phyloP scores from a whole-genome alignment of 352 stramenopile species.

The Phytophthora multivora region DNA sequence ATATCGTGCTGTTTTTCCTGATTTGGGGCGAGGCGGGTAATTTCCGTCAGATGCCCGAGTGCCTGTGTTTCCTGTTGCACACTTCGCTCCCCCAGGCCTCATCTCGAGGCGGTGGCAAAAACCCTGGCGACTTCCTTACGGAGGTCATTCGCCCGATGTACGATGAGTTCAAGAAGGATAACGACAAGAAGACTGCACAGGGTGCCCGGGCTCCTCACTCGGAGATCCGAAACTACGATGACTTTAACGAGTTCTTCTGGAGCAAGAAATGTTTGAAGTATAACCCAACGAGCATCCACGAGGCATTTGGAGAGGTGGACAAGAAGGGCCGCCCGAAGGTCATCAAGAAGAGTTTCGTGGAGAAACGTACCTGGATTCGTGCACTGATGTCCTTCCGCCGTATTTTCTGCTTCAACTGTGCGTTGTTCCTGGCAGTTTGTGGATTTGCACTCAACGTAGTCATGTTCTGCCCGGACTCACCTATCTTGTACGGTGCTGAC shows the following conservation, averaged over 20 bases:
- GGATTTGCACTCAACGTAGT: conserved; percentile 80
- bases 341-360: conserved; percentile 86
- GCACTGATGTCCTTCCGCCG: conserved; percentile 80
- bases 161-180: conserved; percentile 82
- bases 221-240: conserved; percentile 88
- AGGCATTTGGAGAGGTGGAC: conserved; percentile 75
- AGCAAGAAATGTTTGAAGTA: conserved; percentile 87
- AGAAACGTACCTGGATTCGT: conserved; percentile 80
- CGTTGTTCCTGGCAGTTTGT: conserved; percentile 67
- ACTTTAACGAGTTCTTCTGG: conserved; percentile 92
- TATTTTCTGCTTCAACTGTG: conserved; percentile 85
- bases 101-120: conserved; percentile 55
- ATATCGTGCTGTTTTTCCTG: conserved; percentile 84
- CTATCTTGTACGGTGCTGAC: conserved; percentile 76
- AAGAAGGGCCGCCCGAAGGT: conserved; percentile 84
- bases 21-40: conserved; percentile 88
- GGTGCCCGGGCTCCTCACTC: conserved; percentile 68
- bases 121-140: conserved; percentile 69
- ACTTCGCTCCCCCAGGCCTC: conserved; percentile 74
- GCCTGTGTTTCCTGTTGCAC: conserved; percentile 82
- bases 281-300: conserved; percentile 63
- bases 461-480: conserved; percentile 76
- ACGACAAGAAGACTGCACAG: conserved; percentile 89
- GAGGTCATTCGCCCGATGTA: conserved; percentile 88
- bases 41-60: conserved; percentile 83